phyloP scores from a whole-genome alignment of 805 yeast genomes.

The Candida nemodendra region DNA sequence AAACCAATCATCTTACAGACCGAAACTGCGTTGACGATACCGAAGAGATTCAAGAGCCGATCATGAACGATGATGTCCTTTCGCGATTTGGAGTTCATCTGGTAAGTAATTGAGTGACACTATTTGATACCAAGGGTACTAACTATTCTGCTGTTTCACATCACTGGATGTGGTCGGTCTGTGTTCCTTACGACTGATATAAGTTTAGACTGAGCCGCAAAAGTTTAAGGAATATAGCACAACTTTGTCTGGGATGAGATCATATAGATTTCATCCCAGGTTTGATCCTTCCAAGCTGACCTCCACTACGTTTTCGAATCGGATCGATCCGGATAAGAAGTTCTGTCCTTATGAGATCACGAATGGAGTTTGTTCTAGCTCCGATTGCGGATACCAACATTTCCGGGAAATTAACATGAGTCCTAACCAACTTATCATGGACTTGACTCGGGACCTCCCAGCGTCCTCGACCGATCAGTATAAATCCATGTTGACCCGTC shows the following conservation, averaged over 20 bases:
- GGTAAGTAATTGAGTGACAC: constrained; percentile 7
- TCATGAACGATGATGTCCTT: constrained; percentile 2
- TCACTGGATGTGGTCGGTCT: too few species aligned
- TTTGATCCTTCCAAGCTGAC: constrained; percentile 17
- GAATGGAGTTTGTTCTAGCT: constrained; percentile 12
- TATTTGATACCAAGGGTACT: too few species aligned
- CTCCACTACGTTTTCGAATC: constrained; percentile 18
- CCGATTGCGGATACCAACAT: constrained; percentile 17
- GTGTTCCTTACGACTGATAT: constrained; percentile 4
- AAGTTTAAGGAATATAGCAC: constrained; percentile 15
- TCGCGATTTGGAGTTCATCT: constrained; percentile 6
- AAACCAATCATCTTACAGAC: constrained; percentile 3
- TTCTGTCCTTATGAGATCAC: constrained; percentile 18
- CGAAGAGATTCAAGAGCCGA: not conserved
- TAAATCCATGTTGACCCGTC: constrained; percentile 8
- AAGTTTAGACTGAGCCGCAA: constrained; percentile 9
- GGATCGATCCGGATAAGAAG: constrained; percentile 12
- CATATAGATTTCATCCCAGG: constrained; percentile 18
- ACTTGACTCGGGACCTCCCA: constrained; percentile 14
- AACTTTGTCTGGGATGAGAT: constrained; percentile 12
- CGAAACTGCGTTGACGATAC: constrained; percentile 11
- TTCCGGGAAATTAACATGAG: constrained; percentile 9
- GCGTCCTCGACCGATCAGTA: constrained; percentile 7
- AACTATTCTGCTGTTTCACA: too few species aligned
- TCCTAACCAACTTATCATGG: constrained; percentile 12